A percentile compares a stretch with the other conserved stretches of the same genome.
Conservation (phyloP, 345 rosid genomes). For the Moricandia arvensis region DNA sequence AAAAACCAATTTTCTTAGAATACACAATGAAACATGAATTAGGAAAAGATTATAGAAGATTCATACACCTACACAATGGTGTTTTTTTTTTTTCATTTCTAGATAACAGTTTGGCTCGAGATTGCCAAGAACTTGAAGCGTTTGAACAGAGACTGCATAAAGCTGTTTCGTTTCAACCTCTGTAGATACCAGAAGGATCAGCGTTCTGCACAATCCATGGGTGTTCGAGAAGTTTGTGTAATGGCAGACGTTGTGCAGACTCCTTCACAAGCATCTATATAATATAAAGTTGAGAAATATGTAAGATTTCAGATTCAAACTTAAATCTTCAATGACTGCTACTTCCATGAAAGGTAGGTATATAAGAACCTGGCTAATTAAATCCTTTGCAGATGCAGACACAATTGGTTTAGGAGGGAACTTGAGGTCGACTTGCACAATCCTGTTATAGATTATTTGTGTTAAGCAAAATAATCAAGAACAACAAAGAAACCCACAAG, state of each 20-base stretch:
- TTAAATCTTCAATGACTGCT: not conserved
- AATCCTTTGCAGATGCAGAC: slow-evolving; percentile 87
- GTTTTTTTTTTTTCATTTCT: not conserved
- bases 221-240: slow-evolving; percentile 89
- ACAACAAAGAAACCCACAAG: slow-evolving; percentile 2
- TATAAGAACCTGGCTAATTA: slow-evolving; percentile 68
- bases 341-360: not conserved
- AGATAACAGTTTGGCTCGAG: not conserved
- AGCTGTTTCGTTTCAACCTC: slow-evolving; percentile 28
- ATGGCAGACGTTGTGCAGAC: slow-evolving; percentile 67
- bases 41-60: not conserved
- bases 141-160: not conserved
- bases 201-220: slow-evolving; percentile 95
- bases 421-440: slow-evolving; percentile 93
- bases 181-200: slow-evolving; percentile 83
- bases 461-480: slow-evolving; percentile 3
- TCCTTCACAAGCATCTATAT: slow-evolving; percentile 94
- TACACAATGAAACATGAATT: slow-evolving; percentile 3
- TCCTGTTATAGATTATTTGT: slow-evolving; percentile 46
- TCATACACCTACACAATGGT: slow-evolving; percentile 12
- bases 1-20: not conserved
- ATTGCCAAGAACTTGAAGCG: not conserved
- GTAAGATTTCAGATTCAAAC: slow-evolving; percentile 9
- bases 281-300: not conserved
- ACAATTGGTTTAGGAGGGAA: slow-evolving; percentile 87